phyloP scores from a whole-genome alignment of 768 basidiomycete genomes.

The Mycena rebaudengoi region DNA sequence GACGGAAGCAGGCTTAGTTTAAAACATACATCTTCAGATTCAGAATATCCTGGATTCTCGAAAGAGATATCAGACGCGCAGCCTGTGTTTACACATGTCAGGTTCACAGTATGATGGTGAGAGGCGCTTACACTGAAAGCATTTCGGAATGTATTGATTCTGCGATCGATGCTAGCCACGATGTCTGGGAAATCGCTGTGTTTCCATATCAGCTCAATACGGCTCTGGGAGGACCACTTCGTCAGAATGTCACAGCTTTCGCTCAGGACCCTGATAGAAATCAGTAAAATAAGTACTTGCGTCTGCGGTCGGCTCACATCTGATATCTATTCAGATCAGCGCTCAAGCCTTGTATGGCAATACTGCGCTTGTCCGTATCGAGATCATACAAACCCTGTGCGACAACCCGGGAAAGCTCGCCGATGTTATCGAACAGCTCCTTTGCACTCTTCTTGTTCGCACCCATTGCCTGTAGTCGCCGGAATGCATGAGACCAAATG shows the following conservation, averaged over 20 bases:
- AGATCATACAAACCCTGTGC: not conserved
- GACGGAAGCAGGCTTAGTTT: not conserved
- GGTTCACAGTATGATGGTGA: not conserved
- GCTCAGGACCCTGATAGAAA: not conserved
- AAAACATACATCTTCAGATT: not conserved
- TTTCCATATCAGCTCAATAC: not conserved
- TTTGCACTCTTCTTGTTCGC: not conserved
- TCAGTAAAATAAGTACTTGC: not conserved
- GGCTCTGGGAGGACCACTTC: not conserved
- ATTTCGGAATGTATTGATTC: not conserved
- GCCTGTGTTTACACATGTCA: not conserved
- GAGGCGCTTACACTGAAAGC: not conserved
- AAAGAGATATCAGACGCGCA: not conserved
- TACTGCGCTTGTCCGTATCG: not conserved
- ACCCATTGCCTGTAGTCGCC: not conserved
- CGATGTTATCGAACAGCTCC: not conserved
- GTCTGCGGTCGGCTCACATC: not conserved
- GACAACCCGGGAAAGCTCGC: not conserved
- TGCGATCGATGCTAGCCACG: not conserved
- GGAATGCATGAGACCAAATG: not conserved
- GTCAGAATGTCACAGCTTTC: not conserved
- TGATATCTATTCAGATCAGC: not conserved
- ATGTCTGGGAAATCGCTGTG: not conserved
- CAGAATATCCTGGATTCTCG: not conserved
- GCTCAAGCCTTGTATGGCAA: not conserved